phyloP scores from a whole-genome alignment of 2,329 filamentous ascomycete genomes.

The Botrytis cinerea region DNA sequence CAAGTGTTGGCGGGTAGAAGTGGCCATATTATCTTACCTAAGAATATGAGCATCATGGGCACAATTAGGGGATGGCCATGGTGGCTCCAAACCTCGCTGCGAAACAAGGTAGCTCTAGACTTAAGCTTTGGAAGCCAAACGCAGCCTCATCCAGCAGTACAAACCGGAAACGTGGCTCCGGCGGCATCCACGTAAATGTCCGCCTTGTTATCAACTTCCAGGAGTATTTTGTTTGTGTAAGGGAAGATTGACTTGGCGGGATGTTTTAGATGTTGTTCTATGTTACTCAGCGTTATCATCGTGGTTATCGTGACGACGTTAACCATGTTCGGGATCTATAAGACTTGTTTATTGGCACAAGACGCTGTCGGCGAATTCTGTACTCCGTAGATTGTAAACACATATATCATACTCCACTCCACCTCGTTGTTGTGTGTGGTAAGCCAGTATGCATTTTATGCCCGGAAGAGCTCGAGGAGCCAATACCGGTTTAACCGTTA shows the following conservation, averaged over 20 bases:
- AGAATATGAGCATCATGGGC: conserved; percentile 23
- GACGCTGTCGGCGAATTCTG: too few relatives aligned
- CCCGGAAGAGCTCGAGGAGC: background rate
- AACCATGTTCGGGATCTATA: background rate
- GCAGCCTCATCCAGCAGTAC: background rate
- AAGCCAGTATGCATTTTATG: background rate
- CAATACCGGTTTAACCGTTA: background rate
- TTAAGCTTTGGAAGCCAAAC: conserved; percentile 3
- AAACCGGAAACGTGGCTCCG: conserved; percentile 4
- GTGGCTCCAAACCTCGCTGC: conserved; percentile 34
- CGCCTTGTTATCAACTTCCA: background rate
- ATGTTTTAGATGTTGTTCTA: conserved; percentile 3
- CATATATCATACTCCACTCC: background rate
- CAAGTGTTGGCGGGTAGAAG: conserved; percentile 56
- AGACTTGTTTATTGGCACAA: background rate
- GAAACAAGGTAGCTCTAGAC: conserved; percentile 30
- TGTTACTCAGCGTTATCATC: conserved; percentile 19
- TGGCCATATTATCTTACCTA: conserved; percentile 58
- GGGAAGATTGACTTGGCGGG: background rate
- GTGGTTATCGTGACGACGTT: background rate
- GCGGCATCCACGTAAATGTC: conserved; percentile 18
- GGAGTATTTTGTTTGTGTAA: conserved; percentile 4
- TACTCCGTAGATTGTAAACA: background rate
- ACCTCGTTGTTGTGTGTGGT: background rate
- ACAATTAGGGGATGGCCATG: conserved; percentile 37